phyloP scores from a whole-genome alignment of 768 basidiomycete genomes.

The Pulveroboletus ravenelii region DNA sequence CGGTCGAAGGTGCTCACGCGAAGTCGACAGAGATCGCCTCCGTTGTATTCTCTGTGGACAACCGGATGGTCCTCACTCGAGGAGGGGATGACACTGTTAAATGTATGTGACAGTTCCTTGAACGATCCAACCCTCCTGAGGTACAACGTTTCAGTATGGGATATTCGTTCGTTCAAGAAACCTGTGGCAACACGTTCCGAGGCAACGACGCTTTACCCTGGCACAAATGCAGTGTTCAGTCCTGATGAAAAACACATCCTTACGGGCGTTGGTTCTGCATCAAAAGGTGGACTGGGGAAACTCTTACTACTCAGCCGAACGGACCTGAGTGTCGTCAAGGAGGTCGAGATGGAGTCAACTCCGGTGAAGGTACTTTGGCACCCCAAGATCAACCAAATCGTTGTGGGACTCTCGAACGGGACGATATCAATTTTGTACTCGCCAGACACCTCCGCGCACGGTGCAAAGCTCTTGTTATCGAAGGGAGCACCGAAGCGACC shows the following conservation, averaged over 20 bases:
- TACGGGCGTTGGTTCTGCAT: constrained; percentile 70
- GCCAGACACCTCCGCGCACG: constrained; percentile 82
- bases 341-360: constrained; percentile 63
- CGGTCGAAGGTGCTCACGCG: constrained; percentile 80
- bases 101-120: constrained; percentile 50
- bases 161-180: constrained; percentile 85
- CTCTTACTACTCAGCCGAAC: constrained; percentile 72
- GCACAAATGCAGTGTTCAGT: constrained; percentile 92
- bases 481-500: constrained; percentile 83
- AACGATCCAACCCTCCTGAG: background rate
- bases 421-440: constrained; percentile 90
- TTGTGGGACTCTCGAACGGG: constrained; percentile 84
- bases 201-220: constrained; percentile 77
- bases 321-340: constrained; percentile 62
- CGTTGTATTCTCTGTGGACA: constrained; percentile 84
- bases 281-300: constrained; percentile 65
- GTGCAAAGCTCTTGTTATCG: constrained; percentile 83
- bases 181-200: constrained; percentile 66
- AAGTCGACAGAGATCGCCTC: constrained; percentile 87
- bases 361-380: constrained; percentile 95
- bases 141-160: constrained; percentile 69
- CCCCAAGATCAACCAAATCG: constrained; percentile 94
- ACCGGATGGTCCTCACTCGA: constrained; percentile 76
- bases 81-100: constrained; percentile 97
- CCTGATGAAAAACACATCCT: constrained; percentile 89